These are phyloP conservation scores for Monosporascus sp. DNA, from an alignment of 2,329 filamentous ascomycete genomes.

Conservation along the genomic window DNA sequence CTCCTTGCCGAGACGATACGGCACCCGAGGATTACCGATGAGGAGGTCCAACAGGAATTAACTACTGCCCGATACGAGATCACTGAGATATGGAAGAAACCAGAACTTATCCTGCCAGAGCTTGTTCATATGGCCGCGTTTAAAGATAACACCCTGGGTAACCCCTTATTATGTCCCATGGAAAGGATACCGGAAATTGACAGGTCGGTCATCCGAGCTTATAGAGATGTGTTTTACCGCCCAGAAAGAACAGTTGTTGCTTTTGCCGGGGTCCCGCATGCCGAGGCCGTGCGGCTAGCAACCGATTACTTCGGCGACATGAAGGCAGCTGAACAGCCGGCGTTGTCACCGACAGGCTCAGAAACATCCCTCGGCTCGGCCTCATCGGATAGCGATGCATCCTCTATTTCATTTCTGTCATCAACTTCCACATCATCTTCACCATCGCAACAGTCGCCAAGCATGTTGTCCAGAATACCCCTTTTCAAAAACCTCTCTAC, in stretches of 20 bases:
- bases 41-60: constrained; percentile 81
- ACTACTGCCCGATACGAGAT: constrained; percentile 94
- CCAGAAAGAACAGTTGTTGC: constrained; percentile 92
- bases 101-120: constrained; percentile 91
- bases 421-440: constrained; percentile 28
- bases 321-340: constrained; percentile 48
- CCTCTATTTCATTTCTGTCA: constrained; percentile 26
- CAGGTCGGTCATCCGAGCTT: constrained; percentile 66
- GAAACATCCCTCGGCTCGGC: constrained; percentile 48
- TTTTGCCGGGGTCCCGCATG: constrained; percentile 85
- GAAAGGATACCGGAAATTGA: constrained; percentile 75
- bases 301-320: constrained; percentile 91
- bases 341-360: constrained; percentile 50
- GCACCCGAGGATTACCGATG: constrained; percentile 75
- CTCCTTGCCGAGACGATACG: constrained; percentile 92
- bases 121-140: constrained; percentile 93
- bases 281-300: constrained; percentile 70
- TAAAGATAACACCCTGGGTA: constrained; percentile 92
- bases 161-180: constrained; percentile 84
- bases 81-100: constrained; percentile 94
- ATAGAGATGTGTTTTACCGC: constrained; percentile 76
- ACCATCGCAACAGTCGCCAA: constrained; percentile 48
- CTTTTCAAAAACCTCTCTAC: constrained; percentile 88
- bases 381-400: constrained; percentile 28
- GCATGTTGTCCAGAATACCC: constrained; percentile 75